Conservation (phyloP, 1,284 basidiomycete genomes). For the Chalciporus sp. region DNA sequence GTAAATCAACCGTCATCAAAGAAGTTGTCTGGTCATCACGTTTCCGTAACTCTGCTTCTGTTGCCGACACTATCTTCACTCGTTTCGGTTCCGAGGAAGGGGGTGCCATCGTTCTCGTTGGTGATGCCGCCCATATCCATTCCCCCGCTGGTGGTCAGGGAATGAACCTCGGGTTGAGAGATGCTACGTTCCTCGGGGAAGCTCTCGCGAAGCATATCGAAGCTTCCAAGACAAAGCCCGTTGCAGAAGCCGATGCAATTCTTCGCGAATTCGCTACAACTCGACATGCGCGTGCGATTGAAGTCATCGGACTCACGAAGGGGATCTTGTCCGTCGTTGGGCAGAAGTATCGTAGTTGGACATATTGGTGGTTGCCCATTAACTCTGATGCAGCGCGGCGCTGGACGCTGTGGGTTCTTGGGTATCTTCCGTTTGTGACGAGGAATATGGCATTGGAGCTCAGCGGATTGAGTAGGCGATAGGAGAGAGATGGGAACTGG, state of each 20-base stretch:
- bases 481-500: background rate
- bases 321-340: slow-evolving; percentile 20
- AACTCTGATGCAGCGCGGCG: slow-evolving; percentile 12
- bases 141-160: slow-evolving; percentile 51
- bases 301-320: slow-evolving; percentile 29
- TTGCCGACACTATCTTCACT: slow-evolving; percentile 38
- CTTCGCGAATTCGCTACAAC: slow-evolving; percentile 17
- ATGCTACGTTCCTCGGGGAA: slow-evolving; percentile 40
- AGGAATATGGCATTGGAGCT: slow-evolving; percentile 26
- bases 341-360: background rate
- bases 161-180: slow-evolving; percentile 51
- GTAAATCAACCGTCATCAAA: slow-evolving; percentile 25
- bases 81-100: slow-evolving; percentile 26
- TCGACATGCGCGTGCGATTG: slow-evolving; percentile 25
- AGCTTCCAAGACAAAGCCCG: slow-evolving; percentile 10
- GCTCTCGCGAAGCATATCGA: slow-evolving; percentile 24
- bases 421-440: slow-evolving; percentile 14
- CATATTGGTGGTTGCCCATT: slow-evolving; percentile 29
- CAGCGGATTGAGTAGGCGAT: slow-evolving; percentile 29
- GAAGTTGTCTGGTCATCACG: slow-evolving; percentile 41
- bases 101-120: slow-evolving; percentile 37
- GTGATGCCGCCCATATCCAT: slow-evolving; percentile 51
- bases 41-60: slow-evolving; percentile 41
- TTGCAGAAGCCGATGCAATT: slow-evolving; percentile 22
- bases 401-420: slow-evolving; percentile 23